These are phyloP conservation scores for Schizopora paradoxa DNA, from an alignment of 1,284 basidiomycete genomes.

Conservation along the genomic window DNA sequence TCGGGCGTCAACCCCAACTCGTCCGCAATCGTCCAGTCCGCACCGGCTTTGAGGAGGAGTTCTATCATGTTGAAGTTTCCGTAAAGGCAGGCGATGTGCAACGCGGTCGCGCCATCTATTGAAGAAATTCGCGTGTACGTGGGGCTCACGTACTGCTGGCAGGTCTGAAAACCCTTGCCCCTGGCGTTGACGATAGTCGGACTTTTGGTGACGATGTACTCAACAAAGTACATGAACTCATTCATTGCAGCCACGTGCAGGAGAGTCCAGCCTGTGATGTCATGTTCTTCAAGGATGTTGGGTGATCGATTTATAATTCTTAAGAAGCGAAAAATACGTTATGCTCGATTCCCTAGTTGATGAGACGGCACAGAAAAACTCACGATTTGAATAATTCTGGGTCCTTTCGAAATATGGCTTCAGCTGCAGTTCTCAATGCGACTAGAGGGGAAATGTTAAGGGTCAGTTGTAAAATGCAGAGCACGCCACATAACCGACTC, in stretches of 20 bases:
- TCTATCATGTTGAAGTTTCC: neutral
- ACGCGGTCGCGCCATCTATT: neutral
- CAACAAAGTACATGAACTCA: neutral
- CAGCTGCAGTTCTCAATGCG: too few relatives aligned
- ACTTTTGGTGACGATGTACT: neutral
- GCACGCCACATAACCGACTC: too few relatives aligned
- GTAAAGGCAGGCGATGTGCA: slow-evolving; percentile 1
- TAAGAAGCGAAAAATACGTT: too few relatives aligned
- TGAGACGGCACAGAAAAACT: too few relatives aligned
- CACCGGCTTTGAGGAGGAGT: neutral
- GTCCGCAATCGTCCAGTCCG: neutral
- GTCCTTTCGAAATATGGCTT: too few relatives aligned
- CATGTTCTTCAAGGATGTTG: too few relatives aligned
- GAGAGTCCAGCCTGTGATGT: too few relatives aligned
- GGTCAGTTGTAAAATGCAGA: too few relatives aligned
- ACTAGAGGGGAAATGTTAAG: too few relatives aligned
- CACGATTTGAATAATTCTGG: too few relatives aligned
- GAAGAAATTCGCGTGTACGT: neutral
- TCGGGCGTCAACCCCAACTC: neutral
- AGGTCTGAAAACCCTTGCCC: neutral
- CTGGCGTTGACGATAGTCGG: neutral
- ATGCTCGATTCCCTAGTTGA: too few relatives aligned
- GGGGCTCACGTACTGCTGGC: neutral
- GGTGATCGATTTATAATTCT: too few relatives aligned
- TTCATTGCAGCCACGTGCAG: neutral